phyloP scores from a whole-genome alignment of 192 early-diverging fungal genomes.

The Helicostylum pulchrum region DNA sequence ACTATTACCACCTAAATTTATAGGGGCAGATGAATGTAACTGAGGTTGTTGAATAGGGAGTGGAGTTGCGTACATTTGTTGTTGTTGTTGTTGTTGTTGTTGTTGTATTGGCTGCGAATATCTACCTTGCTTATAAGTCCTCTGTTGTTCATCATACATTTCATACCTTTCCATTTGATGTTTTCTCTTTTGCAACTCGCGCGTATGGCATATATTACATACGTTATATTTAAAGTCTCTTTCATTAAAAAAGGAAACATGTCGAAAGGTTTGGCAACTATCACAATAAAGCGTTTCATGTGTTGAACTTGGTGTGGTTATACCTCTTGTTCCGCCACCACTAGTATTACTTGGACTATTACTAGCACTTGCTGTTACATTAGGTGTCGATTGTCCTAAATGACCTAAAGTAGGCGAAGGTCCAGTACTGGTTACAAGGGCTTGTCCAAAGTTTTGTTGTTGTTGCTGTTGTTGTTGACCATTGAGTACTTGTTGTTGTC shows the following conservation, averaged over 20 bases:
- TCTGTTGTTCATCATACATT: constrained; percentile 17
- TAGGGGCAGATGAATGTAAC: constrained; percentile 18
- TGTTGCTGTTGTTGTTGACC: constrained; percentile 8
- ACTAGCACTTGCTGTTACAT: constrained; percentile 1
- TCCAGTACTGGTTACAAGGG: neutral
- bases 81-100: constrained; percentile 13
- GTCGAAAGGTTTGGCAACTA: constrained; percentile 15
- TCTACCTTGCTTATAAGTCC: constrained; percentile 10
- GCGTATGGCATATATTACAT: constrained; percentile 12
- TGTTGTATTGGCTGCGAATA: neutral
- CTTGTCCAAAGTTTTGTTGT: constrained; percentile 4
- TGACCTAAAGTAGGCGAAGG: constrained; percentile 7
- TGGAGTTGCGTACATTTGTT: constrained; percentile 14
- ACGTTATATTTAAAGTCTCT: constrained; percentile 14
- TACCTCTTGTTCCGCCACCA: neutral
- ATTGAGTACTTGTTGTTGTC: constrained; percentile 3
- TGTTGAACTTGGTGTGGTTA: neutral
- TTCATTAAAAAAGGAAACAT: constrained; percentile 8
- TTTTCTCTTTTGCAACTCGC: constrained; percentile 14
- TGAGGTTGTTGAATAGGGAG: constrained; percentile 12
- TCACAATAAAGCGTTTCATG: constrained; percentile 17
- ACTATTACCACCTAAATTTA: neutral
- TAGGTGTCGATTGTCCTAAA: neutral
- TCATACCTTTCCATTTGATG: constrained; percentile 16
- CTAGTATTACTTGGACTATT: neutral